Base-by-base conservation (phyloP, 2,329 filamentous ascomycete genomes). In the Hymenoscyphus repandus region DNA sequence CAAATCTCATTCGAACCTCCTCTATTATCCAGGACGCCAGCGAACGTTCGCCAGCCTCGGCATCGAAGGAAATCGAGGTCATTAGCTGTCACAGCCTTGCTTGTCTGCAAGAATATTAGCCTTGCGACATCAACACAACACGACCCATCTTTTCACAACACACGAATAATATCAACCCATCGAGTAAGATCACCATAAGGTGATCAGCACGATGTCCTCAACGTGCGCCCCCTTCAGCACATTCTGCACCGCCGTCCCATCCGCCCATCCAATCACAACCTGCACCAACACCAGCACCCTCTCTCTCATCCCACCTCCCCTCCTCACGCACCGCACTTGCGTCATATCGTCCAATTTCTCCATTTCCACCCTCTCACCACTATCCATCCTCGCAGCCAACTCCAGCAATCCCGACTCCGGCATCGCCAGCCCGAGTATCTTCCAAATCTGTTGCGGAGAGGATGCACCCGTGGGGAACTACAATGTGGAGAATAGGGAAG, bases 381-480 rank as follows among this genome's bases (percentile, higher is more conserved):
- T 32, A 2, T 20, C 34, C 10, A 40, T 47, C 12, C n/a, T 47
- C 7, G 11, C 11, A 12, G 13, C 43, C 6, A 22, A 15, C 6
- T 38, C 22, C n/a, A 2, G 13, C 27, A 18, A 18, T 13, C 5
- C 43, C 6, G 5, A 15, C 6, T 38, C 22, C n/a, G 1, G 13
- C 27, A 15, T 13, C 6, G 34, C 18, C 4, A n/a, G 17, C 3
- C 10, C 34, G 2, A 22, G 15, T 12, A 39, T 47, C 3, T 47
- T 47, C 45, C 45, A 47, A n/a, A 47, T 36, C 5, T 47, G 45
- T 13, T 47, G 45, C 10, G 45, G 45, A 1, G 39, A 10, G 13
- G 45, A 47, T 32, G 12, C 34, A 3, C 13, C 18, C 13, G 34
- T 47, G 31, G 34, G 9, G 2, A 4, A 15, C 2, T 47, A 39